Evolutionary conservation across 768 basidiomycete species (phyloP), one percentile per base, ranked within the genome.

Genomic region (Leccinellum albellum): DNA sequence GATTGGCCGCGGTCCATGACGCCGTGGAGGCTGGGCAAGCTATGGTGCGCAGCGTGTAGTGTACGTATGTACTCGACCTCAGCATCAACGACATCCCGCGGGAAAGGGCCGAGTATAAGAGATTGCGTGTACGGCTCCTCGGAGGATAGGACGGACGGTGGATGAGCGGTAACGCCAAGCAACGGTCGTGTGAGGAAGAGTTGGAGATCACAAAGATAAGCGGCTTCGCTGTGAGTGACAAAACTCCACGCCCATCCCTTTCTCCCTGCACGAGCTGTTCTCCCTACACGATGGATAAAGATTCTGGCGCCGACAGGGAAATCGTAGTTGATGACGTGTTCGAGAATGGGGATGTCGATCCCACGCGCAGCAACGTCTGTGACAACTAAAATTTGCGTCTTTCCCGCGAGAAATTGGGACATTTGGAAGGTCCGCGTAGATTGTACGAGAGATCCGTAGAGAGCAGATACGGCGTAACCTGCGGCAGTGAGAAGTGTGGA

Each of bases 361-460:
- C 97, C 97, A 62, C 97, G 89, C 14, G 97, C 97, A 20, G 97
- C 97, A 40, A 99, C 94, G 66, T 99, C 97, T 0, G 97, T 99
- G 44, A 98, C 97, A 33, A 98, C 94, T 24, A 99, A 78, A 48
- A 99, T 80, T 61, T 79, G 89, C 0, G 94, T 91, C 29, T 77
- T 69, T 1, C 91, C 89, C 13, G 83, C 79, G 23, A 94, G 85
- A 74, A 99, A 99, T 57, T 84, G 83, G 57, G 90, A 87, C 88
- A 99, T 93, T 66, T 98, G 94, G 59, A 82, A 83, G 28, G 86
- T 85, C 55, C 97, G 89, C 2, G 95, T 94, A 3, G 82, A 76
- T 71, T 99, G 97, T 66, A 97, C 95, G 35, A 99, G 83, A 7
- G 97, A 87, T 24, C 97, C 96, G 66, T 98, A 98, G 50, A 98